phyloP scores from a whole-genome alignment of 495 filamentous ascomycete species.

The Amniculicola lignicola region DNA sequence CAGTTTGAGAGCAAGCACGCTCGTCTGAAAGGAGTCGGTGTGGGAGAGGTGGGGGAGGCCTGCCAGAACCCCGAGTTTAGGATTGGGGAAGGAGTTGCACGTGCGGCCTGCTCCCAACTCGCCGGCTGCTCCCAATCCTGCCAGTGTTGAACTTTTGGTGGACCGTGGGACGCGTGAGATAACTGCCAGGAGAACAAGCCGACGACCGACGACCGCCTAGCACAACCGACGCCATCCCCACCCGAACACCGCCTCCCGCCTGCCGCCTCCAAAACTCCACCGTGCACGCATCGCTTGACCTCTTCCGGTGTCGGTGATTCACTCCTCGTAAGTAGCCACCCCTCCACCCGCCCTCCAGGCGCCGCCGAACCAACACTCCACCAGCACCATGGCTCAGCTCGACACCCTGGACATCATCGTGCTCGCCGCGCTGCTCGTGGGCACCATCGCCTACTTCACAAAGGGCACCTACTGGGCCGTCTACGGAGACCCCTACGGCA shows the following conservation, averaged over 20 bases:
- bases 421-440: conserved; percentile 76
- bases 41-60: too few relatives aligned
- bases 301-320: conserved; percentile 12
- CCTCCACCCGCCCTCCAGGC: background rate
- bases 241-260: background rate
- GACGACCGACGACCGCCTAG: too few relatives aligned
- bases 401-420: conserved; percentile 93
- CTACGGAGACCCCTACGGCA: conserved; percentile 82
- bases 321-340: conserved; percentile 4
- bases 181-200: too few relatives aligned
- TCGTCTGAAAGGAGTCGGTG: too few relatives aligned
- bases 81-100: too few relatives aligned
- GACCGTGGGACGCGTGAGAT: too few relatives aligned
- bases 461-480: conserved; percentile 91
- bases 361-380: conserved; percentile 6
- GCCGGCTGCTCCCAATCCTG: too few relatives aligned
- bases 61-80: too few relatives aligned
- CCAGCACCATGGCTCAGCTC: conserved; percentile 78
- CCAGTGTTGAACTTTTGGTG: too few relatives aligned
- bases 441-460: conserved; percentile 92
- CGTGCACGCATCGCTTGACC: conserved; percentile 24
- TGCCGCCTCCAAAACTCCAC: conserved; percentile 13
- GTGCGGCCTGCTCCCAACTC: too few relatives aligned
- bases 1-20: too few relatives aligned
- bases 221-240: background rate